phyloP scores from a whole-genome alignment of 805 yeast species.

The Ogataea pilisensis region DNA sequence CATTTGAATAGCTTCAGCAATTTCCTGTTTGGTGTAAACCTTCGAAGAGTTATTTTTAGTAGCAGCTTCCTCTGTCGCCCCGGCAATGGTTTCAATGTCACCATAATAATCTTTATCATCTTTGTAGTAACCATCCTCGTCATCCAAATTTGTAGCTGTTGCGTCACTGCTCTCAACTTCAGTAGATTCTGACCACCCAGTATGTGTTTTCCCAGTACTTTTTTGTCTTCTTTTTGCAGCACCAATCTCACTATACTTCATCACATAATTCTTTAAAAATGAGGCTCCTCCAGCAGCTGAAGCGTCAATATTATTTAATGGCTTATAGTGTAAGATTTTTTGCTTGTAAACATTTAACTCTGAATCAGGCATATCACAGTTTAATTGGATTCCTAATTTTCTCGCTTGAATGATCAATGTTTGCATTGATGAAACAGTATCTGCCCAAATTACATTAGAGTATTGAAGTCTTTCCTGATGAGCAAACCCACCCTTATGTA shows the following conservation, averaged over 20 bases:
- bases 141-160: slow-evolving; percentile 1
- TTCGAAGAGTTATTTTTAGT: slow-evolving; percentile 4
- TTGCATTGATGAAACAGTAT: slow-evolving; percentile 81
- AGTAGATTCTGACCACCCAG: slow-evolving; percentile 30
- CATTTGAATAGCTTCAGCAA: slow-evolving; percentile 64
- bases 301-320: slow-evolving; percentile 59
- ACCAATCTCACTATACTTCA: slow-evolving; percentile 54
- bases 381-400: slow-evolving; percentile 56
- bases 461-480: slow-evolving; percentile 76
- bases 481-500: slow-evolving; percentile 84
- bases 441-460: slow-evolving; percentile 88
- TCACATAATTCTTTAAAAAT: slow-evolving; percentile 59
- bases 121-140: slow-evolving; percentile 2
- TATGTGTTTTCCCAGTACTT: slow-evolving; percentile 51
- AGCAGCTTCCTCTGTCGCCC: not conserved
- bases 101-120: slow-evolving; percentile 11
- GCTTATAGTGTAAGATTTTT: slow-evolving; percentile 50
- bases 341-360: slow-evolving; percentile 45
- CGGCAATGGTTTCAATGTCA: slow-evolving; percentile 8
- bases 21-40: slow-evolving; percentile 36
- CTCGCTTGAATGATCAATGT: slow-evolving; percentile 72
- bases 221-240: slow-evolving; percentile 46
- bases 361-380: slow-evolving; percentile 55
- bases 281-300: slow-evolving; percentile 62
- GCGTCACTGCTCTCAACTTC: slow-evolving; percentile 6